These are phyloP conservation scores for Epichloe hybrida DNA, from an alignment of 2,329 filamentous ascomycete species.

Conservation along the genomic window DNA sequence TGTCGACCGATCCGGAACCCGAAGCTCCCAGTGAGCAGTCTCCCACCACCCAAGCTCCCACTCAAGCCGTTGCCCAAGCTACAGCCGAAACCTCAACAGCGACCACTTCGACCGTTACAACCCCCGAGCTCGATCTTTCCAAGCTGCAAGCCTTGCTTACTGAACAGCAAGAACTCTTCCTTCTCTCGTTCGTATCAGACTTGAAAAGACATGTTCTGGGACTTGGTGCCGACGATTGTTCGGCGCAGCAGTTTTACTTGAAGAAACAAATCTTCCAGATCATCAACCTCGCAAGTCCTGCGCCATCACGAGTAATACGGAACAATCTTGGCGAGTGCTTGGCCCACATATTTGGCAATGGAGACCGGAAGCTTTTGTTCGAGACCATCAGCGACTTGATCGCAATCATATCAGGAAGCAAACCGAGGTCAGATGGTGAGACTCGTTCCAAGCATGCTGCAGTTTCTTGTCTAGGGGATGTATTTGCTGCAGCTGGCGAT, in stretches of 20 bases:
- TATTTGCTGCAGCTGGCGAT: constrained; percentile 86
- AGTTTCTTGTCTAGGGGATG: constrained; percentile 70
- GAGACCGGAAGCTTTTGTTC: constrained; percentile 82
- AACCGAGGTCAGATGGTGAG: constrained; percentile 63
- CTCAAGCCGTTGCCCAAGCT: constrained; percentile 2
- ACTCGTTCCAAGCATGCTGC: constrained; percentile 74
- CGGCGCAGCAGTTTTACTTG: constrained; percentile 77
- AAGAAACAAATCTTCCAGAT: constrained; percentile 94
- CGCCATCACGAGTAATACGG: constrained; percentile 76
- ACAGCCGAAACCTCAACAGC: constrained; percentile 7
- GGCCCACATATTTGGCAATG: constrained; percentile 66
- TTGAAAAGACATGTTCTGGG: constrained; percentile 67
- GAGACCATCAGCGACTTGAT: constrained; percentile 88
- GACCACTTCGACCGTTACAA: constrained; percentile 30
- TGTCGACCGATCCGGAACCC: constrained; percentile 24
- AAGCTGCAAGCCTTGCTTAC: constrained; percentile 82
- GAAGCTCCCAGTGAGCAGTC: constrained; percentile 17
- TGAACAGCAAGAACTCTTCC: constrained; percentile 91
- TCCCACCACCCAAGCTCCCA: not conserved
- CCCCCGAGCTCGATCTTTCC: constrained; percentile 72
- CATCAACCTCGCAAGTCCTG: constrained; percentile 69
- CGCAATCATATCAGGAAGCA: constrained; percentile 56
- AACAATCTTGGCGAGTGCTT: constrained; percentile 81
- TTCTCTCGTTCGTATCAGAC: constrained; percentile 76
- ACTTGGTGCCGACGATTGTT: constrained; percentile 66